Evolutionary conservation across 768 basidiomycete species (phyloP).

Genomic region (Suillus plorans): DNA sequence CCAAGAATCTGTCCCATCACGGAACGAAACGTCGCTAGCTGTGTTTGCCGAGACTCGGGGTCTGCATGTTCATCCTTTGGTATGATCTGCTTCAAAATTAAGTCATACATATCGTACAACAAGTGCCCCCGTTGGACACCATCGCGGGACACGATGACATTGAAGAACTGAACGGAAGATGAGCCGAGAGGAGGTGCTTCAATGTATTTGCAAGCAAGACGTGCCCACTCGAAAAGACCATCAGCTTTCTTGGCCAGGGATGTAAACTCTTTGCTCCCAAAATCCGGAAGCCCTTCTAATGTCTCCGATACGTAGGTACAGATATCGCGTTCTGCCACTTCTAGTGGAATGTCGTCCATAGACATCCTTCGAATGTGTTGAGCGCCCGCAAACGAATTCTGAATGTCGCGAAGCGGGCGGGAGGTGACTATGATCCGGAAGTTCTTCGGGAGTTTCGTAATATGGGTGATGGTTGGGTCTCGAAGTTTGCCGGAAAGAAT

Average conservation of each 20-base stretch:
- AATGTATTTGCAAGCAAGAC: conserved; percentile 13
- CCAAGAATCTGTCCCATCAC: conserved; percentile 11
- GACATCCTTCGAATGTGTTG: not conserved
- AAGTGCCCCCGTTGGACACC: not conserved
- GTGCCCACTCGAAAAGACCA: conserved; percentile 12
- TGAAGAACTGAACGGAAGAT: conserved; percentile 4
- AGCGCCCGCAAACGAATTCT: not conserved
- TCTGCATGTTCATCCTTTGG: not conserved
- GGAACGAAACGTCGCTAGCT: conserved; percentile 6
- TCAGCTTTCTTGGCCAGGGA: conserved; percentile 6
- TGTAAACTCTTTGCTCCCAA: conserved; percentile 1
- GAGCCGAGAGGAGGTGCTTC: not conserved
- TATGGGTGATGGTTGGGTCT: too few species aligned
- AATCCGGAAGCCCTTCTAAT: not conserved
- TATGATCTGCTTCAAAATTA: conserved; percentile 9
- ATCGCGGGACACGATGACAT: not conserved
- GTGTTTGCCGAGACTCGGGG: not conserved
- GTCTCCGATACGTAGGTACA: conserved; percentile 6
- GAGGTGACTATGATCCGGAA: too few species aligned
- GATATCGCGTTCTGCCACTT: conserved; percentile 4
- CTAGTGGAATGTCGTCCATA: conserved; percentile 8
- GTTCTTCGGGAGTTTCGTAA: too few species aligned
- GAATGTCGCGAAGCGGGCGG: conserved; percentile 2
- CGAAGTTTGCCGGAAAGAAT: too few species aligned
- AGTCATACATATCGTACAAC: conserved; percentile 11